Conservation (phyloP, 1,139 yeast species). For the Yamadazyma triangularis region DNA sequence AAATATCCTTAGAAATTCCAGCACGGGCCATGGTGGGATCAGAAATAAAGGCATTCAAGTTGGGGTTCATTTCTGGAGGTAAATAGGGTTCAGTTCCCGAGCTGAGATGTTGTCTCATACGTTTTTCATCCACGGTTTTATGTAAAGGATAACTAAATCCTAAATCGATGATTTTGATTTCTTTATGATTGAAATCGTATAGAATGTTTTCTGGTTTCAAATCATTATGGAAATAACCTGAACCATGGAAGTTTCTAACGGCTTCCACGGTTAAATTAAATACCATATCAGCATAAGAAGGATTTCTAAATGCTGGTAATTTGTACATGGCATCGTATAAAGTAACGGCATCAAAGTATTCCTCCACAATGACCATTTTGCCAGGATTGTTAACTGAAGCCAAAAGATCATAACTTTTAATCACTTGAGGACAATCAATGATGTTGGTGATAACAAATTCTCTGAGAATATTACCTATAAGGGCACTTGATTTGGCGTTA, state of each 20-base stretch:
- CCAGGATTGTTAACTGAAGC: not conserved
- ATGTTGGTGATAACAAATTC: not conserved
- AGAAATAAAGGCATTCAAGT: no score
- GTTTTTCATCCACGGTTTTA: not conserved
- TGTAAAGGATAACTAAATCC: not conserved
- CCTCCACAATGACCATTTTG: conserved; percentile 9
- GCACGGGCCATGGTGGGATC: not conserved
- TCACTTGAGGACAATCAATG: not conserved
- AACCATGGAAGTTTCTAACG: conserved; percentile 1
- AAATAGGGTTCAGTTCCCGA: conserved; percentile 1
- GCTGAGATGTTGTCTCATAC: not conserved
- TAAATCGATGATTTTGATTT: not conserved
- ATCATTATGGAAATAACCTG: conserved; percentile 3
- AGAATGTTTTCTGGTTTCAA: conserved; percentile 3
- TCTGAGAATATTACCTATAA: not conserved
- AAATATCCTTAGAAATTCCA: conserved; percentile 2
- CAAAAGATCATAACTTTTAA: not conserved
- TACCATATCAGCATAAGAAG: not conserved
- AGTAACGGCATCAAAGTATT: conserved; percentile 7
- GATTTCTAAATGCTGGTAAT: not conserved
- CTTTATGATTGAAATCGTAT: not conserved
- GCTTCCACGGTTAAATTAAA: not conserved
- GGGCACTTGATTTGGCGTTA: not conserved
- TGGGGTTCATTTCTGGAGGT: not conserved
- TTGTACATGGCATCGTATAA: not conserved